Base-by-base conservation (phyloP, 257 asterid genomes). In the Solanum medicagineum region DNA sequence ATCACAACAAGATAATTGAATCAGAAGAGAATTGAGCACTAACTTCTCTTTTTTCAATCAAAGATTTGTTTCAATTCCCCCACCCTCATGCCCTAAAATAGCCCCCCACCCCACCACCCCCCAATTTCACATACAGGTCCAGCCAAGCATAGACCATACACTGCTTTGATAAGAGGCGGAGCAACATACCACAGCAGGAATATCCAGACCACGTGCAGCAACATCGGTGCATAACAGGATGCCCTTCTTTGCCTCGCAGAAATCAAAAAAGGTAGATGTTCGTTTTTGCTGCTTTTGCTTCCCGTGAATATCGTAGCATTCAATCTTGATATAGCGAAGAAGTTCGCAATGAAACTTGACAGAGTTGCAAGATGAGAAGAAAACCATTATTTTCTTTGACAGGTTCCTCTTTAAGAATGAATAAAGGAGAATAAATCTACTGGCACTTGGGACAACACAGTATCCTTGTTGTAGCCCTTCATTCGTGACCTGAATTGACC, bases 121-220 rank as follows among this genome's bases (percentile, higher is more conserved):
- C 63, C 62, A 9, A 24, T 4, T 9, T 77, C 62, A 77, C 51
- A 26, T 51, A 75, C 62, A 49, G 62, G 59, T 22, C 60, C 44
- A 53, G 63, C 47, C 26, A 51, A n/a, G 56, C 44, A 24, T 26
- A 26, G 65, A 53, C 44, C 44, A 77, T n/a, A 54, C 17, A 77
- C 65, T 24, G 81, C 13, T 9, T 10, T 51, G 45, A 54, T 77
- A 51, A 77, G 49, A 81, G 75, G 87, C 55, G 75, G 86, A 75
- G 80, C 42, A 87, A 65, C 91, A 86, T 95, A 97, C 99, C 98
- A 97, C 98, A 80, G 93, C 89, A 81, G 98, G 99, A 89, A 97
- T 95, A 91, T 97, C 98, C 85, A 97, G 98, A 83, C 99, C 99
- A 87, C 99, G 98, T 77, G 99, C 98, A 26, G 98, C 99, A 14